Conservation (phyloP, 805 yeast genomes). For the Saccharomycopsis vini region DNA sequence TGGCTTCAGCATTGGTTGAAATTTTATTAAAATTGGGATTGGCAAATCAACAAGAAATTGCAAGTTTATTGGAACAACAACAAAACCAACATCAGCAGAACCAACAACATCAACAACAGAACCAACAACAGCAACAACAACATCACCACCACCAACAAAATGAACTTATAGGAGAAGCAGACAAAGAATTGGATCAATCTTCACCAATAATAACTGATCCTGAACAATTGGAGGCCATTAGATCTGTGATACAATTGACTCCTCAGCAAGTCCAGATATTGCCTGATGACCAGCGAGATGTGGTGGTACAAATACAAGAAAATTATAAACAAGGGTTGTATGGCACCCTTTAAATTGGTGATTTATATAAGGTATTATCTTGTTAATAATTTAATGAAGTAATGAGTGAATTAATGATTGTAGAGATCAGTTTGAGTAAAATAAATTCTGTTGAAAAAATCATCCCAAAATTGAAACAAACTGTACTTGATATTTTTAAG, state of each 20-base stretch:
- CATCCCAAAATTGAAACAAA: too few species aligned
- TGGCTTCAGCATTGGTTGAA: constrained; percentile 77
- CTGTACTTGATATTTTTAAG: too few species aligned
- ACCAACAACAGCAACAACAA: constrained; percentile 13
- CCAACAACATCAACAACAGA: constrained; percentile 7
- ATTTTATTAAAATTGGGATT: constrained; percentile 38
- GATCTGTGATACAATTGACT: constrained; percentile 43
- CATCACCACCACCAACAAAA: too few species aligned
- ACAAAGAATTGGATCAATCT: neutral
- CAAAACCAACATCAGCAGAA: neutral
- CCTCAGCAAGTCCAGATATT: constrained; percentile 41
- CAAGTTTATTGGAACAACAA: constrained; percentile 17
- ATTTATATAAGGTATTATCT: constrained; percentile 17
- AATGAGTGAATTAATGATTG: neutral
- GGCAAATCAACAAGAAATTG: constrained; percentile 24
- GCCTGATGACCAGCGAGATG: constrained; percentile 40
- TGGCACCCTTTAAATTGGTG: constrained; percentile 22
- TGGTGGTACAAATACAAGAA: constrained; percentile 23
- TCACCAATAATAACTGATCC: constrained; percentile 23
- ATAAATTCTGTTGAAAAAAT: constrained; percentile 24
- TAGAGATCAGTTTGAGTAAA: constrained; percentile 7
- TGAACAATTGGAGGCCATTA: constrained; percentile 37
- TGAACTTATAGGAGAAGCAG: neutral
- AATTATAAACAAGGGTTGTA: constrained; percentile 25
- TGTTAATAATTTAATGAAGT: neutral